Evolutionary conservation across 179 eudicot species (phyloP), one percentile per base, ranked within the genome.

Genomic region (Sideroxylon spinosum): DNA sequence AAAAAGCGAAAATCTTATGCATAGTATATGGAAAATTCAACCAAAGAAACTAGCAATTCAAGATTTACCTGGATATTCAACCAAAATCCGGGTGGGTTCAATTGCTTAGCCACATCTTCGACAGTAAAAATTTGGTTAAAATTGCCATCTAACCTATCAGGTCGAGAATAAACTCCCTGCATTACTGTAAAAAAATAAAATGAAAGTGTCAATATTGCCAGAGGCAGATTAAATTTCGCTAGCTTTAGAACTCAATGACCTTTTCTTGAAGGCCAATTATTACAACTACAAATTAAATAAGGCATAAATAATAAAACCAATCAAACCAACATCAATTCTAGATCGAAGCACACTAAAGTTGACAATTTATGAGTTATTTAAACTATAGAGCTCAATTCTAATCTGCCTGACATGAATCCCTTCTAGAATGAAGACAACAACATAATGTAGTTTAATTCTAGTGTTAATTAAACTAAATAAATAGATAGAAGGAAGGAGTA

Each of bases 41-140:
- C 2, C 44, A 13, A 17, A 59, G 23, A 37, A 68, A 65, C 5
- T 7, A 53, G 26, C 25, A 68, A 62, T 12, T 46, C 14, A 68
- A 56, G 2, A 6, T 11, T 19, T 85, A 93, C 97, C 93, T 87
- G 90, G 53, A 91, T 65, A 82, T 85, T 94, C 71, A 94, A 84
- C 98, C 93, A 92, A 13, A 84, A 71, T 52, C 90, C 92, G 11
- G 84, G 84, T 64, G 96, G 91, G 60, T 74, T 79, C 70, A 73
- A 74, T 53, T 82, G 82, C 64, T 63, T 72, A 74, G 63, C 84
- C 44, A 90, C 91, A 13, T 84, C 89, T 25, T 88, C 82, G 59
- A 87, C 88, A 11, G 92, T 90, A 73, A 88, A 86, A 85, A 94
- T 86, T 75, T 7, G 80, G 73, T 67, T 13, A 37, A 3, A 37